phyloP scores from a whole-genome alignment of 306 rosid species.

The Casuarina cunninghamiana region DNA sequence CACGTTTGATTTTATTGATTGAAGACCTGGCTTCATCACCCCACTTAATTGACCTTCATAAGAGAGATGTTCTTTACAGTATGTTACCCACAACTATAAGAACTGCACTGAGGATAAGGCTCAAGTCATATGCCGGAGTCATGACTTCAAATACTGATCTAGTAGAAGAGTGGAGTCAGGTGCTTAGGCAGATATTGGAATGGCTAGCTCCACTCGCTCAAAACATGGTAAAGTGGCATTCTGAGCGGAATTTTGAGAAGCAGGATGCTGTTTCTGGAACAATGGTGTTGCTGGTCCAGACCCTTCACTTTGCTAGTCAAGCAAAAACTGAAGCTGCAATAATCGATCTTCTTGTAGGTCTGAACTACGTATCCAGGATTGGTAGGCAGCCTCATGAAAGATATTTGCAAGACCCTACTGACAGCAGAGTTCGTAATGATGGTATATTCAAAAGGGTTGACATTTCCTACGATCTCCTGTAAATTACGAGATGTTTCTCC shows the following conservation, averaged over 20 bases:
- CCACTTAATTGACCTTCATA: slow-evolving; percentile 40
- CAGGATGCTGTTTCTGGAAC: slow-evolving; percentile 39
- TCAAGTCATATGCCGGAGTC: slow-evolving; percentile 44
- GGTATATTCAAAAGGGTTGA: slow-evolving; percentile 23
- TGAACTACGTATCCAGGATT: slow-evolving; percentile 52
- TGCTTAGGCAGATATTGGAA: slow-evolving; percentile 45
- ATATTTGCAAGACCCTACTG: slow-evolving; percentile 29
- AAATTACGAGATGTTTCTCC: not conserved
- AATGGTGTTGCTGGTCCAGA: slow-evolving; percentile 62
- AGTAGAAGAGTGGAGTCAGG: slow-evolving; percentile 50
- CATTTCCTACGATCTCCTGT: slow-evolving; percentile 15
- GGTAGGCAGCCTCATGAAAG: slow-evolving; percentile 19
- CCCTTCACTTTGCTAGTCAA: slow-evolving; percentile 73
- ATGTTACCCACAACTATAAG: slow-evolving; percentile 62
- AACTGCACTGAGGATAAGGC: slow-evolving; percentile 50
- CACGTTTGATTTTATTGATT: slow-evolving; percentile 56
- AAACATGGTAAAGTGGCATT: slow-evolving; percentile 74
- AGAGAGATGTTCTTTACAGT: slow-evolving; percentile 57
- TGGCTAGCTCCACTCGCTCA: slow-evolving; percentile 87
- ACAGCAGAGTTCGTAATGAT: slow-evolving; percentile 19
- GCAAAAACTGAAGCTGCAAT: slow-evolving; percentile 75
- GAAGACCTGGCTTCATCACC: slow-evolving; percentile 61
- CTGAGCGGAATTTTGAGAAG: slow-evolving; percentile 68
- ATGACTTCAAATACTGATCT: slow-evolving; percentile 41
- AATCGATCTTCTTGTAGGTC: slow-evolving; percentile 73